Conservation (phyloP, 23 red algal genomes). For the Gracilaria vermiculophylla region DNA sequence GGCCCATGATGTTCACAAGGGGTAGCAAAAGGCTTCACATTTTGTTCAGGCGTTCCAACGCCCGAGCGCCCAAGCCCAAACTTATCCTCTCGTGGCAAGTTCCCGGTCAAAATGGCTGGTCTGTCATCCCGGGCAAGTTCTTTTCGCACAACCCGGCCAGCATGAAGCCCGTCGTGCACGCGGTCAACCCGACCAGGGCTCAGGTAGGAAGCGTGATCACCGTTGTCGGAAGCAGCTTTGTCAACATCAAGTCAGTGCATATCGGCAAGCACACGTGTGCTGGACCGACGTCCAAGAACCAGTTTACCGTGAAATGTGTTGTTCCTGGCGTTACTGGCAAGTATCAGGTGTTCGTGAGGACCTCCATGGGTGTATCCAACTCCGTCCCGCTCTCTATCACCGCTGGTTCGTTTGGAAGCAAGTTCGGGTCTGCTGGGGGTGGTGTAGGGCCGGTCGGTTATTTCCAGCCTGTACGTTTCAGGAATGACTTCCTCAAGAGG, state of each 20-base stretch:
- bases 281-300: conserved; percentile 22
- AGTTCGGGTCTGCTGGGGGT: neutral
- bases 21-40: conserved; percentile 22
- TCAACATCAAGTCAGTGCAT: conserved; percentile 19
- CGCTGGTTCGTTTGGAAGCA: neutral
- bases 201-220: conserved; percentile 22
- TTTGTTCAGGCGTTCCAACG: conserved; percentile 1
- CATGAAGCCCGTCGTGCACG: conserved; percentile 24
- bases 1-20: conserved; percentile 37
- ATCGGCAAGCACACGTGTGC: conserved; percentile 29
- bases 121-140: conserved; percentile 17
- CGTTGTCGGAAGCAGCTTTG: conserved; percentile 52
- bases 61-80: neutral
- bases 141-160: conserved; percentile 37
- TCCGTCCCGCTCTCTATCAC: conserved; percentile 18
- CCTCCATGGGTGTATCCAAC: conserved; percentile 16
- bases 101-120: neutral
- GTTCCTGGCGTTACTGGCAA: conserved; percentile 38
- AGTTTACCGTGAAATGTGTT: conserved; percentile 37
- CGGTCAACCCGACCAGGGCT: conserved; percentile 2
- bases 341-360: conserved; percentile 19
- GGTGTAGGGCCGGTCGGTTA: conserved; percentile 39
- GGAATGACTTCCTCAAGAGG: conserved; percentile 32
- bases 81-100: conserved; percentile 34
- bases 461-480: conserved; percentile 47